Evolutionary conservation across 2,329 filamentous ascomycete genomes (phyloP).

Genomic region (Colletotrichum sp.): DNA sequence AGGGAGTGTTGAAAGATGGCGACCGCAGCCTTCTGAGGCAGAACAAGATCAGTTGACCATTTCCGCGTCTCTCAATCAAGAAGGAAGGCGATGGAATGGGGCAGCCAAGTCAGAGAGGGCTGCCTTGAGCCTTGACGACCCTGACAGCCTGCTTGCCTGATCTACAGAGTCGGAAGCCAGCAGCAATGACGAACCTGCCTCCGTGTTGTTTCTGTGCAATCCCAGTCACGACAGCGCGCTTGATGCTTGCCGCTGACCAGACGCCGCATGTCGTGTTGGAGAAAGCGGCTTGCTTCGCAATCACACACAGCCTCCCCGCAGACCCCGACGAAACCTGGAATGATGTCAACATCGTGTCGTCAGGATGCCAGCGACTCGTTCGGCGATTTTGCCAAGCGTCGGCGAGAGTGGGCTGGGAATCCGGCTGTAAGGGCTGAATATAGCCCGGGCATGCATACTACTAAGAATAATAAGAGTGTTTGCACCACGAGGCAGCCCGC

Average conservation of each 20-base stretch:
- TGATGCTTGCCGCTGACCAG: not conserved
- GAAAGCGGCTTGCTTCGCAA: not conserved
- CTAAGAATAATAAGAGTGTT: not conserved
- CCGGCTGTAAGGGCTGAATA: not conserved
- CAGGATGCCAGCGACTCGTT: not conserved
- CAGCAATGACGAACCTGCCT: not conserved
- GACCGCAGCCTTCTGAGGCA: not conserved
- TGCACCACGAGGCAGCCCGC: not conserved
- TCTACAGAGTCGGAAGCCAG: not conserved
- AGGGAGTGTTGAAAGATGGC: not conserved
- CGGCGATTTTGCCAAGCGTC: not conserved
- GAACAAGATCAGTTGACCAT: not conserved
- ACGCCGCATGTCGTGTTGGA: not conserved
- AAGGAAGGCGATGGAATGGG: not conserved
- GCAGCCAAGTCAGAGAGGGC: not conserved
- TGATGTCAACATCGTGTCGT: not conserved
- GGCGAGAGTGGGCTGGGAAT: not conserved
- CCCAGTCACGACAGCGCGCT: not conserved
- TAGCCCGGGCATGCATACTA: not conserved
- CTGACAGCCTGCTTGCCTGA: not conserved
- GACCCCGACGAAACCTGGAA: not conserved
- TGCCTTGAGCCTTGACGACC: not conserved
- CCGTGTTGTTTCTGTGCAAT: not conserved
- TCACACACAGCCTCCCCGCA: not conserved
- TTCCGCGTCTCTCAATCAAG: not conserved